These are phyloP conservation scores for Cladosporium colombiae DNA, from an alignment of 2,329 filamentous ascomycete genomes.

Conservation along the genomic window DNA sequence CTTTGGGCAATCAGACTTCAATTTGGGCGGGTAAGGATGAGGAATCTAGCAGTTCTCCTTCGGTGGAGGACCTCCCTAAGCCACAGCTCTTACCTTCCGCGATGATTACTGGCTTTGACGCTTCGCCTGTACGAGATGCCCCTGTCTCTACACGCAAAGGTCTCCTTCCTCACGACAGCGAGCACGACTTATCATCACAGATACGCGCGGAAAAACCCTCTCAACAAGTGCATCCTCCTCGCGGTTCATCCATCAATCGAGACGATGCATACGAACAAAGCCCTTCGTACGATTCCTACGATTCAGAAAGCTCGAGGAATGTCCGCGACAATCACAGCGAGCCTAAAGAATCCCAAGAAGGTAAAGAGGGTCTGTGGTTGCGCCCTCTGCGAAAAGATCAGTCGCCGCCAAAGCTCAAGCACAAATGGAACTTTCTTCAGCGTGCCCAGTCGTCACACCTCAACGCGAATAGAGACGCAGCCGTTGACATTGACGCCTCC, in stretches of 20 bases:
- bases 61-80: constrained; percentile 26
- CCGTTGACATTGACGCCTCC: neutral
- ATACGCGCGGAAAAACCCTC: neutral
- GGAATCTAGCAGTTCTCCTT: constrained; percentile 24
- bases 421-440: constrained; percentile 63
- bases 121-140: constrained; percentile 3
- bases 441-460: constrained; percentile 45
- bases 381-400: constrained; percentile 19
- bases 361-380: constrained; percentile 43
- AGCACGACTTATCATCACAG: constrained; percentile 4
- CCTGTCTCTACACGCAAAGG: neutral
- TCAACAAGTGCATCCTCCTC: neutral
- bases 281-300: neutral
- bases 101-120: constrained; percentile 22
- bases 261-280: neutral
- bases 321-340: neutral
- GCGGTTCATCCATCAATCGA: neutral
- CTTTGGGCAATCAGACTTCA: constrained; percentile 28
- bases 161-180: constrained; percentile 20
- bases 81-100: constrained; percentile 35
- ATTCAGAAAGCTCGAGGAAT: neutral
- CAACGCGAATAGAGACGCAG: constrained; percentile 29
- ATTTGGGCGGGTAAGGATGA: constrained; percentile 1
- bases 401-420: constrained; percentile 38
- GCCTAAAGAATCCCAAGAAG: constrained; percentile 26